Conservation (phyloP, 2,329 filamentous ascomycete genomes). For the Coniochaeta sp. region DNA sequence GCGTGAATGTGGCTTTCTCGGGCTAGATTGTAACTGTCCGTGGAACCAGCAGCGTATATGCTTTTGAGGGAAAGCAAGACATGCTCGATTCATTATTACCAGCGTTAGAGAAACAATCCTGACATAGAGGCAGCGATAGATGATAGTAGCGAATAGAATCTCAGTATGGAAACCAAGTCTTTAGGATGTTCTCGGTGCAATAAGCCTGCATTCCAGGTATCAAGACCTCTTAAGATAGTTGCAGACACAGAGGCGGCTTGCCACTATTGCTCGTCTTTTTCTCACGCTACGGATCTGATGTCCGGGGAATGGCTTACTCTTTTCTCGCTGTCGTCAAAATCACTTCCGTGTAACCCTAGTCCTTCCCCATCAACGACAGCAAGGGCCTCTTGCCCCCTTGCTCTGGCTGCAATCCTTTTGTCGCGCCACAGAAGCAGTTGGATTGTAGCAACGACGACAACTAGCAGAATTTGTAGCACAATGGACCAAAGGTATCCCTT, state of each 20-base stretch:
- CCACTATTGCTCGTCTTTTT: background rate
- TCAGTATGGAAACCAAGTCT: background rate
- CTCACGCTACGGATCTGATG: background rate
- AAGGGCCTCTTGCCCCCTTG: background rate
- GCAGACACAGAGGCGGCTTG: background rate
- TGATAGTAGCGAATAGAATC: background rate
- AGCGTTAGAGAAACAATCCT: background rate
- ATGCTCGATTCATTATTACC: background rate
- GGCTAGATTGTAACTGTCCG: background rate
- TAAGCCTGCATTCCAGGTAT: background rate
- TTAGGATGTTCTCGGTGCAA: background rate
- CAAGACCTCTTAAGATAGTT: too few relatives aligned
- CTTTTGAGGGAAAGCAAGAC: background rate
- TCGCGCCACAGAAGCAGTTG: conserved; percentile 22
- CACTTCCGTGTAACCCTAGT: background rate
- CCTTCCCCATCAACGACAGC: background rate
- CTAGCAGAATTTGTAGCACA: conserved; percentile 23
- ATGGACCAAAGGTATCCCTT: conserved; percentile 29
- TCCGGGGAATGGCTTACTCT: background rate
- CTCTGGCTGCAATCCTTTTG: conserved; percentile 6
- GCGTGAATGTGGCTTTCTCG: background rate
- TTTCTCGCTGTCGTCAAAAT: background rate
- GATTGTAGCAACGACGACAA: conserved; percentile 18
- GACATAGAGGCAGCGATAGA: background rate
- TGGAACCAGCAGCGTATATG: background rate